Percentiles rank a stretch among this genome's conserved stretches.
phyloP scores from a whole-genome alignment of 371 early-diverging fungal species.

The Mortierella sp. region DNA sequence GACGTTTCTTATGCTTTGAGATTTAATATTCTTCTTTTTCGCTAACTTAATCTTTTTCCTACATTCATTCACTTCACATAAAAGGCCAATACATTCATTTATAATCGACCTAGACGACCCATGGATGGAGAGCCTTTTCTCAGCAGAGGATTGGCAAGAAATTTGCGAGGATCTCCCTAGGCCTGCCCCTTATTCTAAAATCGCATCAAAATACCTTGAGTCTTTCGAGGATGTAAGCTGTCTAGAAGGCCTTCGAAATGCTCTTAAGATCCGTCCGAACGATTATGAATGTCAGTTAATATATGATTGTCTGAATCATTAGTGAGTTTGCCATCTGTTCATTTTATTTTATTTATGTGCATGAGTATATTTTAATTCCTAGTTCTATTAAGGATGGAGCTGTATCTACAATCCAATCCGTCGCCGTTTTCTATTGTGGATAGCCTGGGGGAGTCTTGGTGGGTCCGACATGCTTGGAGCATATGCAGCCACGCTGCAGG shows the following conservation, averaged over 20 bases:
- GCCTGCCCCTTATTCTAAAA: conserved; percentile 14
- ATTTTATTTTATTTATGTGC: conserved; percentile 16
- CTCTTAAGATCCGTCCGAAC: too few species aligned
- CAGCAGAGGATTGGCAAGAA: conserved; percentile 19
- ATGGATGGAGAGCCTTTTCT: conserved; percentile 17
- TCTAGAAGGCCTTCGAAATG: conserved; percentile 23
- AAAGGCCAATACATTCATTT: conserved; percentile 26
- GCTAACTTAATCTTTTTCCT: conserved; percentile 14
- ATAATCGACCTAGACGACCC: conserved; percentile 27
- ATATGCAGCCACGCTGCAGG: too few species aligned
- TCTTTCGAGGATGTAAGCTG: conserved; percentile 17
- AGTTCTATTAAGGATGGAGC: too few species aligned
- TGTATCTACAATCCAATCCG: too few species aligned
- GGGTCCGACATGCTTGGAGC: too few species aligned
- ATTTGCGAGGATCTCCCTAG: conserved; percentile 19
- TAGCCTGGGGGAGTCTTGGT: too few species aligned
- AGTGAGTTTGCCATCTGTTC: conserved; percentile 19
- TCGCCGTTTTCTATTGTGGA: too few species aligned
- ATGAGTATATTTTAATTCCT: conserved; percentile 8
- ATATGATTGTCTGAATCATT: conserved; percentile 26
- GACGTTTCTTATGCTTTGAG: too few species aligned
- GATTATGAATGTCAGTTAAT: conserved; percentile 23
- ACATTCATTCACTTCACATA: too few species aligned
- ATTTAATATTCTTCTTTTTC: too few species aligned
- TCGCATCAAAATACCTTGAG: conserved; percentile 21